Percentiles rank a stretch among this genome's conserved stretches.
Evolutionary conservation across 768 basidiomycete genomes (phyloP).

Genomic region (Cystobasidiopsis lactophilus): DNA sequence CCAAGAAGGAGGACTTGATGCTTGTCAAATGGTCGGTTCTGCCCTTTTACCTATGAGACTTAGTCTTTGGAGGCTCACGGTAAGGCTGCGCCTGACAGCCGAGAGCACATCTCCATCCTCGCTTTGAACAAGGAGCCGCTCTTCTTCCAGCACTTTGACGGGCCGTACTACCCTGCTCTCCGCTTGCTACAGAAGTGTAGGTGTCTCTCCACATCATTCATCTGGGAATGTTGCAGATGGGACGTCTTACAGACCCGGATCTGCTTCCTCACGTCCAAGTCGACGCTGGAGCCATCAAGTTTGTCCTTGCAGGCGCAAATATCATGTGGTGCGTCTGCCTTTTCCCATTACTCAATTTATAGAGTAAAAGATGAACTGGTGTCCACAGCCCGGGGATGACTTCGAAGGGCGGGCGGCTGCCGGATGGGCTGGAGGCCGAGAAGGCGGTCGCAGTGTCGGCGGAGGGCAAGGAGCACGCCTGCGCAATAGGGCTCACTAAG

Average conservation of each 20-base stretch:
- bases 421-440: conserved; percentile 39
- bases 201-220: conserved; percentile 17
- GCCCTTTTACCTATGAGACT: background rate
- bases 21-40: conserved; percentile 69
- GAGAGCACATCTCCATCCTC: conserved; percentile 86
- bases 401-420: conserved; percentile 36
- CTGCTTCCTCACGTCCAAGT: conserved; percentile 69
- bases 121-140: conserved; percentile 67
- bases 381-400: conserved; percentile 57
- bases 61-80: background rate
- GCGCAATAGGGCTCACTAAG: conserved; percentile 64
- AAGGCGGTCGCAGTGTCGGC: conserved; percentile 71
- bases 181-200: conserved; percentile 76
- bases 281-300: conserved; percentile 94
- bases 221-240: background rate
- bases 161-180: conserved; percentile 71
- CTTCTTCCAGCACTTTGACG: conserved; percentile 92
- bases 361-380: too few relatives aligned
- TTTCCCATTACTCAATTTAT: background rate
- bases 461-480: conserved; percentile 86
- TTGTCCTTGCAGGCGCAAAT: conserved; percentile 73
- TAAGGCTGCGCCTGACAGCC: conserved; percentile 31
- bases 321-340: conserved; percentile 48
- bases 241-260: conserved; percentile 46
- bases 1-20: conserved; percentile 86